A percentile compares a stretch with the other conserved stretches of the same genome.
These are phyloP conservation scores for Cryphonectria nitschkei DNA, from an alignment of 2,329 filamentous ascomycete species.

Conservation along the genomic window DNA sequence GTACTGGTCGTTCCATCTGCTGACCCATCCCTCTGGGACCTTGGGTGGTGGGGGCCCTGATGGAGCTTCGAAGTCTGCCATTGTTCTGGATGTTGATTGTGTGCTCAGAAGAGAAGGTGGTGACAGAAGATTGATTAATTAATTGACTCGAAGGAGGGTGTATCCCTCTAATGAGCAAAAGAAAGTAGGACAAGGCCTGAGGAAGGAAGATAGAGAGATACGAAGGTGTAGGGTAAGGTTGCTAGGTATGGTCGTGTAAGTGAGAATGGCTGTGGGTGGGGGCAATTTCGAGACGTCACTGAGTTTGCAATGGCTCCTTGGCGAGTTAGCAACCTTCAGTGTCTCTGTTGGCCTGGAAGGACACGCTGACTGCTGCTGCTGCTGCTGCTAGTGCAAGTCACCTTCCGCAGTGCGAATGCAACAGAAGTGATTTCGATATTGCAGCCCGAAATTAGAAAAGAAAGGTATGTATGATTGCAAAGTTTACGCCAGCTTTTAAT, in stretches of 20 bases:
- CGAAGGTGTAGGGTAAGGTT: neutral
- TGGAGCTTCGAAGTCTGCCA: slow-evolving; percentile 60
- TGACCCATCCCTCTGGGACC: slow-evolving; percentile 81
- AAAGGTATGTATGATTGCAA: neutral
- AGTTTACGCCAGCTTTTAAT: slow-evolving; percentile 1
- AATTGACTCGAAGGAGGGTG: too few species aligned
- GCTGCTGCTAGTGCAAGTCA: neutral
- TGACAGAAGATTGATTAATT: neutral
- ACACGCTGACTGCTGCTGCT: neutral
- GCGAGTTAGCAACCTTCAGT: slow-evolving; percentile 1
- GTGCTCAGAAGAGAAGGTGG: neutral
- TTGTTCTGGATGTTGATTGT: slow-evolving; percentile 34
- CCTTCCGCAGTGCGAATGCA: neutral
- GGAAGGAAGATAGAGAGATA: neutral
- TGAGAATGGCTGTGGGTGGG: slow-evolving; percentile 5
- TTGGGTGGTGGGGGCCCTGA: slow-evolving; percentile 60
- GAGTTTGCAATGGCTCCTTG: neutral
- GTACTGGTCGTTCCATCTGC: slow-evolving; percentile 85
- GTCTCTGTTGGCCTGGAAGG: neutral
- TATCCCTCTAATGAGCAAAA: neutral
- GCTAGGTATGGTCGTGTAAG: slow-evolving; percentile 18
- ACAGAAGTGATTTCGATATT: neutral
- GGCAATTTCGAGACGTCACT: slow-evolving; percentile 23
- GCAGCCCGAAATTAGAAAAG: neutral
- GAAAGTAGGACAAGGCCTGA: neutral